These are phyloP conservation scores for Cronartium quercuum DNA, from an alignment of 1,284 basidiomycete species.

Conservation along the genomic window DNA sequence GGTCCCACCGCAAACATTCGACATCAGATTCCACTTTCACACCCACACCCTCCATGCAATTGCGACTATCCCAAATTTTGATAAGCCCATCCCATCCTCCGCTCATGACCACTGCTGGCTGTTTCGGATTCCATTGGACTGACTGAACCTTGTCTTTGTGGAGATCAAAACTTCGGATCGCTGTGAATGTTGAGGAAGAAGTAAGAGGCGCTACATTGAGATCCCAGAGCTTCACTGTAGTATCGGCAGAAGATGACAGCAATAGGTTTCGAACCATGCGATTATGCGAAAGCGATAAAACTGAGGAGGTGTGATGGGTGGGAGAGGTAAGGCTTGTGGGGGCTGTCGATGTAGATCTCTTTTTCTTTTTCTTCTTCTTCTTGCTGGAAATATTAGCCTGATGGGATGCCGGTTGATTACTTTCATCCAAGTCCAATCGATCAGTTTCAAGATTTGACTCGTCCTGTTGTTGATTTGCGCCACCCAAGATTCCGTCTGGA, in stretches of 20 bases:
- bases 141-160: conserved; percentile 97
- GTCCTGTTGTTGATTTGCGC: background rate
- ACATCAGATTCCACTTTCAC: conserved; percentile 80
- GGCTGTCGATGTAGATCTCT: conserved; percentile 54
- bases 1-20: conserved; percentile 91
- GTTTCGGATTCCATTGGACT: conserved; percentile 86
- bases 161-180: conserved; percentile 76
- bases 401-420: conserved; percentile 3
- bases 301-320: conserved; percentile 84
- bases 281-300: conserved; percentile 89
- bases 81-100: conserved; percentile 92
- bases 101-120: conserved; percentile 80
- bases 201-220: conserved; percentile 61
- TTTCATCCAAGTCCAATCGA: conserved; percentile 44
- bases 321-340: conserved; percentile 42
- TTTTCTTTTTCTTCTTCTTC: conserved; percentile 83
- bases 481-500: conserved; percentile 80
- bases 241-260: conserved; percentile 85
- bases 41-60: conserved; percentile 68
- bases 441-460: conserved; percentile 58
- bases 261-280: conserved; percentile 78
- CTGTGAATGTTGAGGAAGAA: conserved; percentile 52
- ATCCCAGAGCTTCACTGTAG: conserved; percentile 97
- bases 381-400: conserved; percentile 60
- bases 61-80: conserved; percentile 81